A percentile compares a stretch with the other conserved stretches of the same genome.
These are phyloP conservation scores for Podospora conica DNA, from an alignment of 495 filamentous ascomycete species.

Conservation along the genomic window DNA sequence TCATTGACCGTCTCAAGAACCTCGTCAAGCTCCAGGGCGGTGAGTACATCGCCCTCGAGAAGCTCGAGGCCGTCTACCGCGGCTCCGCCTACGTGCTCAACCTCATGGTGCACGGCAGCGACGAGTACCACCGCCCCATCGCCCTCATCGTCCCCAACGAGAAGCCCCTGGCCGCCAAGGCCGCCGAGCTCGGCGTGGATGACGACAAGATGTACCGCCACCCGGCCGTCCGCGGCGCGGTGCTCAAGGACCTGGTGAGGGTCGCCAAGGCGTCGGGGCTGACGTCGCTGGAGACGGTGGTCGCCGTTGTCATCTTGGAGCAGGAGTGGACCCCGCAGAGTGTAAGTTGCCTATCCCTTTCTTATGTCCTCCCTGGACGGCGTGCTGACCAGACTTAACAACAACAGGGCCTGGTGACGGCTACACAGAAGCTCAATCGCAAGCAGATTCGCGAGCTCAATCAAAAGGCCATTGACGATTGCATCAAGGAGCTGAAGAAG, in stretches of 20 bases:
- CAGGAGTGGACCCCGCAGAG: constrained; percentile 62
- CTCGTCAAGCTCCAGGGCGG: constrained; percentile 59
- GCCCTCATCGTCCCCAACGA: constrained; percentile 54
- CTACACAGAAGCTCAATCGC: constrained; percentile 58
- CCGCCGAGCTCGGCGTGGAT: constrained; percentile 44
- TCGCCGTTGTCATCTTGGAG: constrained; percentile 53
- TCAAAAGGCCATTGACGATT: constrained; percentile 46
- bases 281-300: constrained; percentile 50
- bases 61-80: constrained; percentile 59
- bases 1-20: constrained; percentile 92
- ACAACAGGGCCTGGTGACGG: constrained; percentile 53
- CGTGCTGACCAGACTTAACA: not conserved
- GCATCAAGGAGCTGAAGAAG: not conserved
- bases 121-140: constrained; percentile 45
- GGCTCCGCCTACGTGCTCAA: constrained; percentile 49
- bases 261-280: constrained; percentile 48
- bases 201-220: constrained; percentile 39
- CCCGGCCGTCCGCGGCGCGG: constrained; percentile 42
- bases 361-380: not conserved
- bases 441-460: constrained; percentile 48
- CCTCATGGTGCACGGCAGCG: constrained; percentile 55
- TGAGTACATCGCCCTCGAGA: constrained; percentile 63
- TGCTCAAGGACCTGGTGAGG: constrained; percentile 49
- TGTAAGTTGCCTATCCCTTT: constrained; percentile 39
- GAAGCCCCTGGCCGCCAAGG: constrained; percentile 46